phyloP scores from a whole-genome alignment of 1,139 yeast genomes.

The Keqinozyma sinolaborantium region DNA sequence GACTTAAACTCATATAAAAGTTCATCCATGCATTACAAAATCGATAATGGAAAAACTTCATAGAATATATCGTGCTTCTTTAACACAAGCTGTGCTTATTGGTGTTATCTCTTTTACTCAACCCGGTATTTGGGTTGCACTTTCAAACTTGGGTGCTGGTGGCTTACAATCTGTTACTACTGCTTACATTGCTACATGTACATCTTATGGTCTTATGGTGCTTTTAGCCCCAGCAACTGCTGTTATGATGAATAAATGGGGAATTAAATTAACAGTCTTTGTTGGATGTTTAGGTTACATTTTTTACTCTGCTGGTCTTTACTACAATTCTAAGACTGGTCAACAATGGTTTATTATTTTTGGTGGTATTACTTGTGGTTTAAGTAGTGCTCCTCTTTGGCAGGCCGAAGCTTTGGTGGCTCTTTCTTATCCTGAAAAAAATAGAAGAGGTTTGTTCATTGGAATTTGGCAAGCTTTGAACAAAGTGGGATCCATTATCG shows the following conservation, averaged over 20 bases:
- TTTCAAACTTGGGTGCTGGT: slow-evolving; percentile 18
- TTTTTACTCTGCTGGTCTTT: slow-evolving; percentile 20
- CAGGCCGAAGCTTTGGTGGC: slow-evolving; percentile 18
- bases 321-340: slow-evolving; percentile 17
- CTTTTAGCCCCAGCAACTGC: slow-evolving; percentile 14
- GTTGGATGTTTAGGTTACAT: slow-evolving; percentile 18
- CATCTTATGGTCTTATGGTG: slow-evolving; percentile 15
- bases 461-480: slow-evolving; percentile 18
- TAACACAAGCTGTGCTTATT: slow-evolving; percentile 15
- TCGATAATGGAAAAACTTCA: too few species aligned
- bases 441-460: slow-evolving; percentile 17
- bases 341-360: slow-evolving; percentile 15
- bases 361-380: slow-evolving; percentile 17
- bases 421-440: slow-evolving; percentile 14
- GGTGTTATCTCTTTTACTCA: slow-evolving; percentile 20
- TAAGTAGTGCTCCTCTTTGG: slow-evolving; percentile 19
- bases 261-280: slow-evolving; percentile 8
- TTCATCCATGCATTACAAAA: too few species aligned
- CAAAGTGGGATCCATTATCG: slow-evolving; percentile 17
- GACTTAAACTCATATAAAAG: too few species aligned
- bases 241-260: slow-evolving; percentile 11
- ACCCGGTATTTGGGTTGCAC: slow-evolving; percentile 18
- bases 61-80: too few species aligned
- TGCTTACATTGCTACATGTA: slow-evolving; percentile 11
- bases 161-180: slow-evolving; percentile 13